Conservation (phyloP, 2,329 filamentous ascomycete genomes). For the Fonsecaea pedrosoi region DNA sequence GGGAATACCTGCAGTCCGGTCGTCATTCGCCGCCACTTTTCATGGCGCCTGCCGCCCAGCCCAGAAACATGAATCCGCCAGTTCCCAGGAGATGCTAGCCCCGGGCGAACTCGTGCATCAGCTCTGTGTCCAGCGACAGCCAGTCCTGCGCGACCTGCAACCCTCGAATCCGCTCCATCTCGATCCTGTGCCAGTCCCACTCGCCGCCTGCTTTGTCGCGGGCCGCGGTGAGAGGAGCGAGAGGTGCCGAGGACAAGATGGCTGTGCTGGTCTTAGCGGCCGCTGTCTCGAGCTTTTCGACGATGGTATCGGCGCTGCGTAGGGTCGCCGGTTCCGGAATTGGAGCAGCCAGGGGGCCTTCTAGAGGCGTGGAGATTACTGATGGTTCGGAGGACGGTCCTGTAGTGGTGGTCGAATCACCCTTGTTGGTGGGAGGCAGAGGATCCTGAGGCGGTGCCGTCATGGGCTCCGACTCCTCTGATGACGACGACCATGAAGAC, state of each 20-base stretch:
- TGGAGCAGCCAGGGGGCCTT: conserved; percentile 26
- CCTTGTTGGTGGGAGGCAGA: neutral
- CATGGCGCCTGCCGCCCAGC: neutral
- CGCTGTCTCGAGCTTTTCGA: conserved; percentile 39
- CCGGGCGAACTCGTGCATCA: conserved; percentile 56
- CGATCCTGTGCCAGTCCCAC: conserved; percentile 68
- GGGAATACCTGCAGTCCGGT: neutral
- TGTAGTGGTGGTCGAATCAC: neutral
- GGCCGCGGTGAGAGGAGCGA: conserved; percentile 45
- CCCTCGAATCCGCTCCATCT: conserved; percentile 63
- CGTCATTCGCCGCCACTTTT: neutral
- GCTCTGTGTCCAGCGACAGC: conserved; percentile 57
- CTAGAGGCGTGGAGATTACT: conserved; percentile 19
- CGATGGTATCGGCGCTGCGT: conserved; percentile 25
- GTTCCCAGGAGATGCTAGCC: conserved; percentile 5
- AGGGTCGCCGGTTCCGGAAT: conserved; percentile 20
- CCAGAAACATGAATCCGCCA: neutral
- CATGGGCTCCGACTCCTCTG: neutral
- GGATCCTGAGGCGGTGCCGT: neutral
- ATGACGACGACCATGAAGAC: conserved; percentile 15
- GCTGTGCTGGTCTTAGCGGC: conserved; percentile 31
- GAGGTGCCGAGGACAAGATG: conserved; percentile 30
- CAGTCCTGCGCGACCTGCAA: conserved; percentile 63
- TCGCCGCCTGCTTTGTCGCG: conserved; percentile 46
- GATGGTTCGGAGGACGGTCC: conserved; percentile 16